These are phyloP conservation scores for Penicillium occitanis DNA, from an alignment of 2,329 filamentous ascomycete species.

Conservation along the genomic window DNA sequence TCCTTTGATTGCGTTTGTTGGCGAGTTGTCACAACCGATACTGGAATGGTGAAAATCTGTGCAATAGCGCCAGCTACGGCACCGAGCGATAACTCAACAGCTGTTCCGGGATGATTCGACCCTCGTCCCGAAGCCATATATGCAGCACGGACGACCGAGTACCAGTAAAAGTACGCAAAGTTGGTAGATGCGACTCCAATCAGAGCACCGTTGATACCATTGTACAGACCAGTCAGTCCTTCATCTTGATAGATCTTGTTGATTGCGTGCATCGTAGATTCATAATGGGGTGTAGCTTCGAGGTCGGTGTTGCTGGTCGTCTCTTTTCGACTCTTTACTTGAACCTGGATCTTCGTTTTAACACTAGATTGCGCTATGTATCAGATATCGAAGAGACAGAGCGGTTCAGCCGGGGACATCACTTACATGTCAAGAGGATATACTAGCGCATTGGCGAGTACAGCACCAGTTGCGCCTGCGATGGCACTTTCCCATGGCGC, in stretches of 20 bases:
- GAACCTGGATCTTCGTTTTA: constrained; percentile 94
- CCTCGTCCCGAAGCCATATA: constrained; percentile 65
- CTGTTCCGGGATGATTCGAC: constrained; percentile 69
- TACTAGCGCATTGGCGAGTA: constrained; percentile 90
- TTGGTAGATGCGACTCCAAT: constrained; percentile 95
- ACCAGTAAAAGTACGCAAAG: constrained; percentile 99
- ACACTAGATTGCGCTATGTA: constrained; percentile 59
- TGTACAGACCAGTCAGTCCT: constrained; percentile 78
- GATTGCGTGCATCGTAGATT: constrained; percentile 84
- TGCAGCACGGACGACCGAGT: constrained; percentile 78
- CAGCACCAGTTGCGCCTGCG: constrained; percentile 87
- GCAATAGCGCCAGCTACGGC: constrained; percentile 86
- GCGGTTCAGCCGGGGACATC: neutral
- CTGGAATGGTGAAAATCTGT: constrained; percentile 93
- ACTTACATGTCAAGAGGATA: constrained; percentile 95
- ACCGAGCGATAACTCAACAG: constrained; percentile 78
- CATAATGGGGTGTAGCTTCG: constrained; percentile 69
- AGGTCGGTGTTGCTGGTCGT: constrained; percentile 43
- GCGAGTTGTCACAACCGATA: constrained; percentile 90
- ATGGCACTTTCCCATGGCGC: constrained; percentile 92
- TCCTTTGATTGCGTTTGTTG: constrained; percentile 88
- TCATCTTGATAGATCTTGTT: constrained; percentile 78
- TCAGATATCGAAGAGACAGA: constrained; percentile 23
- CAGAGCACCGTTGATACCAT: constrained; percentile 81
- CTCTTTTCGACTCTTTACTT: constrained; percentile 66